Base-by-base conservation (phyloP, 1,284 basidiomycete species). In the Ganoderma leucocontextum region DNA sequence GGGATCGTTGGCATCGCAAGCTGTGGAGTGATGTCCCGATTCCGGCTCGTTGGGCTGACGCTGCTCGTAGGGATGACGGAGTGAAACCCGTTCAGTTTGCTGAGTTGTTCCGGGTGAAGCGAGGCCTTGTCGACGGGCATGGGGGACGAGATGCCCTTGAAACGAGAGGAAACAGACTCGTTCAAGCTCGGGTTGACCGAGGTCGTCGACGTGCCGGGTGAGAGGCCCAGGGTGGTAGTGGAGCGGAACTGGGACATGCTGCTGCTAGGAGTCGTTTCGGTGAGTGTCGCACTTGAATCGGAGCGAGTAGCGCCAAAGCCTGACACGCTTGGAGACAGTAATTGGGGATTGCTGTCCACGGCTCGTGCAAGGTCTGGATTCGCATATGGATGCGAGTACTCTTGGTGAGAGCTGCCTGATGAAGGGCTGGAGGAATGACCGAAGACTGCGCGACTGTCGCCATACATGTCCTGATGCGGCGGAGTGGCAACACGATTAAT, bases 381-480 rank as follows among this genome's bases (percentile, higher is more conserved):
- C 64, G 92, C 92, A 75, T 93, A 94, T 47, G 92, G 92, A 79
- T 93, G 91, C 49, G 71, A 75, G 38, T 77, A 78, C 60, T 77
- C 75, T 7, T 75, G 69, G 42, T 73, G 72, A 22, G 71, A 72
- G 53, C 72, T 67, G 8, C 38, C 35, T 38, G 75, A 70, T 9
- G 75, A 68, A 57, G 72, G 74, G 10, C 74, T 72, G 25, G 75
- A 75, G 52, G 73, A 66, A 68, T 72, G 72, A 17, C 70, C 70
- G 19, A 75, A 69, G 15, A 69, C 65, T 4, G 74, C 73, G 70
- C 65, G 73, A 52, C 65, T 74, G 42, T 76, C 77, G 7, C 66
- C 35, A 47, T 72, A 73, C 4, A 67, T 69, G 3, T 76, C 73
- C 4, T 67, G 55, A 22, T 69, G 72, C 33, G 74, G 65, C 19